Base-by-base conservation (phyloP, 495 filamentous ascomycete genomes). In the Penicillium goetzii region DNA sequence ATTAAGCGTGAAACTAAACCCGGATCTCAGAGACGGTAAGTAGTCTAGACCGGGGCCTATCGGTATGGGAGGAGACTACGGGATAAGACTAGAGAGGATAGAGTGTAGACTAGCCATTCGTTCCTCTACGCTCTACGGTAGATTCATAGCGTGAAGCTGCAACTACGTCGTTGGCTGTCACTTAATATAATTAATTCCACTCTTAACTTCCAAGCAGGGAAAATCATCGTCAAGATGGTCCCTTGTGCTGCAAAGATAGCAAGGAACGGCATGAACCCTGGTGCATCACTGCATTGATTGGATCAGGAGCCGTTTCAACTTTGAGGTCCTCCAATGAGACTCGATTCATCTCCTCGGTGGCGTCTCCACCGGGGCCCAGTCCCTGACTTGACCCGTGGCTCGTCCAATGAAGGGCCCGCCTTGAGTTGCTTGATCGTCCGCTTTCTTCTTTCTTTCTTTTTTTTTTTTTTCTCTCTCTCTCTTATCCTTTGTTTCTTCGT, bases 331-430 rank as follows among this genome's bases (percentile, higher is more conserved):
- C 58, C 62, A 65, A 65, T 65, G 30, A 61, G n/a, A 41, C 17
- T 12, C 43, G 21, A 4, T 4, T 0, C 51, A 32, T 50, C 1
- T 17, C 23, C 43, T 15, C 40, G n/a, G 26, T 19, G 25, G 25
- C 14, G 30, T 15, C 45, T 25, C 51, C 36, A 36, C 15, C 47
- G 52, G 41, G 41, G 8, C 41, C 9, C 7, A n/a, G 62, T 55
- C 50, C 45, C 47, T 28, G 60, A 57, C 45, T 50, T 17, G 43
- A 64, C 33, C 6, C 26, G 38, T 47, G 61, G 61, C 61, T 63
- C 56, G 26, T 28, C 59, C 59, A 61, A 58, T 62, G 52, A 58
- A 43, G 3, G 17, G 34, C 32, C 52, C 53, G 41, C 33, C 45
- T 53, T 52, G 43, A 56, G 7, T 57, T 58, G 59, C 58, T 59